Conservation (phyloP, 2,329 filamentous ascomycete species). For the Aspergillus sp. region DNA sequence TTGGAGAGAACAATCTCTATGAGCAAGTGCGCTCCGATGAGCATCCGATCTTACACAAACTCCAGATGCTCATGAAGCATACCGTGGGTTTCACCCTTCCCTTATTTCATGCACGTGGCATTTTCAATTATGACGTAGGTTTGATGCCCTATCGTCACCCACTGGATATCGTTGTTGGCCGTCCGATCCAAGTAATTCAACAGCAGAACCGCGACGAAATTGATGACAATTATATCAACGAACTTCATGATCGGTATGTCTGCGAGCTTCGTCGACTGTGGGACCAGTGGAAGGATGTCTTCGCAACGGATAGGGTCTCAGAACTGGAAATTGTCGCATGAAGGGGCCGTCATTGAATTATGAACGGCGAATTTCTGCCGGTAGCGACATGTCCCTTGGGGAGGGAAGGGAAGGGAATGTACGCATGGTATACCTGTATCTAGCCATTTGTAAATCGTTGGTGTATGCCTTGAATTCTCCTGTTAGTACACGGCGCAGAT, state of each 20-base stretch:
- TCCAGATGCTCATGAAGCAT: slow-evolving; percentile 78
- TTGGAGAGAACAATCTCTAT: slow-evolving; percentile 94
- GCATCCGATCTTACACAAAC: slow-evolving; percentile 69
- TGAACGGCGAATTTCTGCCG: too few species aligned
- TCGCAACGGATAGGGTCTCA: slow-evolving; percentile 34
- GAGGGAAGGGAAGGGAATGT: too few species aligned
- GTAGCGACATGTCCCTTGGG: too few species aligned
- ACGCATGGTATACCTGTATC: too few species aligned
- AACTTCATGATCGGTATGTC: slow-evolving; percentile 71
- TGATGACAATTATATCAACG: slow-evolving; percentile 65
- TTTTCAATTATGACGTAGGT: slow-evolving; percentile 97
- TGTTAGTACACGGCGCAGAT: too few species aligned
- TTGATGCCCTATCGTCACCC: slow-evolving; percentile 86
- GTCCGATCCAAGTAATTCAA: slow-evolving; percentile 63
- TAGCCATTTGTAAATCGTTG: too few species aligned
- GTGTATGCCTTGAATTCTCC: too few species aligned
- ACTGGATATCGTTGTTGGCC: slow-evolving; percentile 81
- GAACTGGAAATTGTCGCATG: slow-evolving; percentile 39
- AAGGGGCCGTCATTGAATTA: background rate
- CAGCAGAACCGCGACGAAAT: slow-evolving; percentile 52
- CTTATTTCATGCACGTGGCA: slow-evolving; percentile 77
- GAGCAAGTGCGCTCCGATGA: slow-evolving; percentile 72
- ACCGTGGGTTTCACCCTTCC: slow-evolving; percentile 88
- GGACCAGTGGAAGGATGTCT: slow-evolving; percentile 41
- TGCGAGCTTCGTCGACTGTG: slow-evolving; percentile 45